phyloP scores from a whole-genome alignment of 805 yeast genomes.

The Metschnikowia continentalis region DNA sequence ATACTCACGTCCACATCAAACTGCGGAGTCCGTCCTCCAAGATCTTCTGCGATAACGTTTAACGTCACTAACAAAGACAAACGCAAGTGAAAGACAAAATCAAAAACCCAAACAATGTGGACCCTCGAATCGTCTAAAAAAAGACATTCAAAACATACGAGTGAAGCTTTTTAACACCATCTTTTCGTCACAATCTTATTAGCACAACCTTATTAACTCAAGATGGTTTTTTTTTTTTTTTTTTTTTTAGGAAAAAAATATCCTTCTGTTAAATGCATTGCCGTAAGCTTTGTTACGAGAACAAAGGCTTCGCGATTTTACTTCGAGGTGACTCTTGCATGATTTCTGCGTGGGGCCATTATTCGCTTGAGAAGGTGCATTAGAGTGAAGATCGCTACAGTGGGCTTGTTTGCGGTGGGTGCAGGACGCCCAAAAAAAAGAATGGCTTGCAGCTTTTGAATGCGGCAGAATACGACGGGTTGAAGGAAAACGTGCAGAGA shows the following conservation, averaged over 20 bases:
- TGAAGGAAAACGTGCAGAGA: background rate
- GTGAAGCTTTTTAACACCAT: background rate
- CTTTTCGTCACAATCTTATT: no score
- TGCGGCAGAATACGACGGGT: background rate
- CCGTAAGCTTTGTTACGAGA: background rate
- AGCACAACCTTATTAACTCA: no score
- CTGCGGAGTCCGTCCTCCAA: background rate
- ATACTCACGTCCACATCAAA: background rate
- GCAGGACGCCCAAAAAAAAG: background rate
- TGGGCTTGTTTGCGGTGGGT: background rate
- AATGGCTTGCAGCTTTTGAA: background rate
- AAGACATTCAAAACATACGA: background rate
- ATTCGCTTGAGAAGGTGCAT: conserved; percentile 1
- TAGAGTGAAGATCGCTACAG: background rate
- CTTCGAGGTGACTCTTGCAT: background rate
- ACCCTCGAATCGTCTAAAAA: background rate
- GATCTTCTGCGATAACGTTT: background rate
- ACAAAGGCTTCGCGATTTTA: background rate
- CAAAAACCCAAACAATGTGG: background rate
- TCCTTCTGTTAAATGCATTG: background rate
- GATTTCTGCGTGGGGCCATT: background rate
- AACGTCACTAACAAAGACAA: background rate
- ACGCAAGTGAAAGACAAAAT: background rate
- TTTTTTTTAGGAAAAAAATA: no score
- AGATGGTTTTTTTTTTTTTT: no score